These are phyloP conservation scores for Phalaenopsis equestris DNA, from an alignment of 106 monocot genomes.

Conservation along the genomic window DNA sequence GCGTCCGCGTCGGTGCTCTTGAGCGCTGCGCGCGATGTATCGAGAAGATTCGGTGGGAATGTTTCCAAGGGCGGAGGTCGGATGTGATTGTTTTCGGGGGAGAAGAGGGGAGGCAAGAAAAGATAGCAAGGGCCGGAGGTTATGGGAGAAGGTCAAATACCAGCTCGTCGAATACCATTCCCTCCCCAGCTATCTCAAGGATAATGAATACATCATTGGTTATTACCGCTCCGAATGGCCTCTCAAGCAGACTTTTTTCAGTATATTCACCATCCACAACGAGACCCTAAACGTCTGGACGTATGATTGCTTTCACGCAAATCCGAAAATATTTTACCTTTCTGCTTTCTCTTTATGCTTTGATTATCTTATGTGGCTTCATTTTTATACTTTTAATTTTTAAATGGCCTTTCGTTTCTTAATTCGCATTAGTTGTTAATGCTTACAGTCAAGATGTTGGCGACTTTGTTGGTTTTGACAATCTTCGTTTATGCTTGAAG, in stretches of 20 bases:
- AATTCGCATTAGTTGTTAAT: neutral
- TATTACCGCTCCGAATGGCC: slow-evolving; percentile 51
- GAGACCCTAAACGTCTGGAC: slow-evolving; percentile 60
- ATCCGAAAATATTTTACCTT: neutral
- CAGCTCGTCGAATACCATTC: slow-evolving; percentile 43
- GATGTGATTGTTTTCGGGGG: neutral
- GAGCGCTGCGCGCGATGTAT: neutral
- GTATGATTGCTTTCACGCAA: slow-evolving; percentile 17
- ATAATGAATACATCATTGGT: slow-evolving; percentile 41
- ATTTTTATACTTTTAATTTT: neutral
- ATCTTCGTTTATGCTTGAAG: neutral
- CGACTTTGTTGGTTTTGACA: neutral
- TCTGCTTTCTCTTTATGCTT: slow-evolving; percentile 1
- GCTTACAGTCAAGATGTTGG: neutral
- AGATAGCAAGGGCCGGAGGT: slow-evolving; percentile 5
- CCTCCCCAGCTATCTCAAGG: slow-evolving; percentile 34
- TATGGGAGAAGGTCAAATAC: slow-evolving; percentile 19
- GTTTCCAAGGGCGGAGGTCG: neutral
- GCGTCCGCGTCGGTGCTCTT: neutral
- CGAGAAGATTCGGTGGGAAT: slow-evolving; percentile 4
- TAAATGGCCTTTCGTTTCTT: neutral
- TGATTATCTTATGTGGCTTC: neutral
- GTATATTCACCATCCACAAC: slow-evolving; percentile 49
- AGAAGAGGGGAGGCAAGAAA: neutral
- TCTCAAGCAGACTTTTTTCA: slow-evolving; percentile 32